phyloP scores from a whole-genome alignment of 2,329 filamentous ascomycete species.

The Colletotrichum sp. region DNA sequence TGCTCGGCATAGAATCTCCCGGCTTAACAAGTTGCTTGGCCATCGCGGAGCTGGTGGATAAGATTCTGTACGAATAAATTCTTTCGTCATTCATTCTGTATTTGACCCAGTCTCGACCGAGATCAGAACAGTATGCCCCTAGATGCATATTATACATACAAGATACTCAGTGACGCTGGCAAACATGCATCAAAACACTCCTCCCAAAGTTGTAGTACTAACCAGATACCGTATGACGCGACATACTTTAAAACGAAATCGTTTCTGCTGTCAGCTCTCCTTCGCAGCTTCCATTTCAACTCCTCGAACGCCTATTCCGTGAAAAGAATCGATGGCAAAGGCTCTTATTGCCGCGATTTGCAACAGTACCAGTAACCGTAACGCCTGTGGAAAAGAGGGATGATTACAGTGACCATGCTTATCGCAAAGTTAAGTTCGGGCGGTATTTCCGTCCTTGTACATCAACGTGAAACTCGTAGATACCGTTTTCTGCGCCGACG shows the following conservation, averaged over 20 bases:
- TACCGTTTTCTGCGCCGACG: slow-evolving; percentile 72
- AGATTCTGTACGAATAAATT: slow-evolving; percentile 48
- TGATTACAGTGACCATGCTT: slow-evolving; percentile 22
- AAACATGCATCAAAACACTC: neutral
- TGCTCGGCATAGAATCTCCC: slow-evolving; percentile 92
- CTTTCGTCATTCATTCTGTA: slow-evolving; percentile 10
- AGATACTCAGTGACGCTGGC: neutral
- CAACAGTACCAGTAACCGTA: neutral
- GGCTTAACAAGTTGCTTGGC: slow-evolving; percentile 87
- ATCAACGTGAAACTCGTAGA: slow-evolving; percentile 77
- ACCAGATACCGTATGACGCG: neutral
- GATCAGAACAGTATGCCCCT: neutral
- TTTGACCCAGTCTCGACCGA: neutral
- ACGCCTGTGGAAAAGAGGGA: neutral
- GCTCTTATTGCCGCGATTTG: neutral
- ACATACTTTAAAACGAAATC: neutral
- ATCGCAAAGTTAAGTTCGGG: slow-evolving; percentile 60
- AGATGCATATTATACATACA: neutral
- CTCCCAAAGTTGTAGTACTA: neutral
- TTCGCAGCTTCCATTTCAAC: neutral
- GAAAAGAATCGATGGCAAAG: neutral
- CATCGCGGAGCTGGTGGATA: slow-evolving; percentile 77
- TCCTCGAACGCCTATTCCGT: slow-evolving; percentile 1
- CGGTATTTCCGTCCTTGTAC: slow-evolving; percentile 63
- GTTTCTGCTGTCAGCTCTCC: neutral